Percentiles rank a stretch among this genome's conserved stretches.
Conservation (phyloP, 1,284 basidiomycete genomes). For the Serendipita sp. region DNA sequence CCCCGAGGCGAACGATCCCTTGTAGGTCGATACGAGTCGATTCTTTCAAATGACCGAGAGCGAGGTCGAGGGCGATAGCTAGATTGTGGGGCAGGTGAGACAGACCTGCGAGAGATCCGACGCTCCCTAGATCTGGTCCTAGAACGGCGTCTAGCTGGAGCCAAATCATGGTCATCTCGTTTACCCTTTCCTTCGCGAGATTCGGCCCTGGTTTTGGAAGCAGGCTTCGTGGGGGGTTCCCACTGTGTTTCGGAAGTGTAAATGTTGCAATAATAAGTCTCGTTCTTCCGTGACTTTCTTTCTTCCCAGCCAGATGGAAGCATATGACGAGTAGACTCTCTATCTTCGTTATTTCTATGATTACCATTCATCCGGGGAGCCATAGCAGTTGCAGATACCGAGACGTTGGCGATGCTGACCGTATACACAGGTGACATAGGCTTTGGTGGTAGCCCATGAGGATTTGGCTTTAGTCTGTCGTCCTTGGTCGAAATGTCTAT, state of each 20-base stretch:
- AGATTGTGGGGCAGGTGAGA: background rate
- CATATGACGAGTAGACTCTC: background rate
- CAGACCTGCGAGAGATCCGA: background rate
- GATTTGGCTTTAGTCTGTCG: background rate
- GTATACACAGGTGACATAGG: background rate
- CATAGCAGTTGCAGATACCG: background rate
- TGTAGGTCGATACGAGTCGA: background rate
- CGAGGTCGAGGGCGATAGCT: background rate
- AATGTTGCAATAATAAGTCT: constrained; percentile 1
- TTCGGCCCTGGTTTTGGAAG: background rate
- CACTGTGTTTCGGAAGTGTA: background rate
- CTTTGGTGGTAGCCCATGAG: background rate
- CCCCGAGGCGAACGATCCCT: background rate
- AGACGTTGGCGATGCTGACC: background rate
- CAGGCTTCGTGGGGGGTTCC: background rate
- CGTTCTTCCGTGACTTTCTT: background rate
- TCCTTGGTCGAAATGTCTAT: background rate
- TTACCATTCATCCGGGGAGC: background rate
- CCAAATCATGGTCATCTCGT: background rate
- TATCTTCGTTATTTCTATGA: background rate
- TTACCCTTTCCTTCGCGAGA: constrained; percentile 1
- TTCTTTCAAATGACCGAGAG: background rate
- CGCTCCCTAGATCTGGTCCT: constrained; percentile 1
- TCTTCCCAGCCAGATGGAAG: background rate
- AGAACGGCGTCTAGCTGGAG: background rate